Base-by-base conservation (phyloP, 495 filamentous ascomycete species). In the Penicillium canescens region DNA sequence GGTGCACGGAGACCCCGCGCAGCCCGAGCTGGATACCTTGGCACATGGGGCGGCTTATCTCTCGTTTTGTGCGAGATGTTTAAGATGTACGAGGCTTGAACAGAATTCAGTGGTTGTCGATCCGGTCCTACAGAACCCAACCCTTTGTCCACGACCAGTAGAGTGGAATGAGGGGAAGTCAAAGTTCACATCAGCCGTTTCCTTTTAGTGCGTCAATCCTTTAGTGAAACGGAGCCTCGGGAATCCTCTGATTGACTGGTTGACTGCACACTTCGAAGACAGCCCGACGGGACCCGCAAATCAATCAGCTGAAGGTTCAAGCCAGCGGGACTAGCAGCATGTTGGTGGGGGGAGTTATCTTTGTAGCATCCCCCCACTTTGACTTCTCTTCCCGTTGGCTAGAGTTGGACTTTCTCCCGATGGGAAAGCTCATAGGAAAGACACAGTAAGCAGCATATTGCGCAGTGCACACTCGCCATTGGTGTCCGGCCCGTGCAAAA, bases 381-480 rank as follows among this genome's bases (percentile, higher is more conserved):
- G 16, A 42, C 4, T 41, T 47, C 54, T 47, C 49, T 61, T 43
- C 28, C 28, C 28, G 28, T 54, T 34, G 42, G 35, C 34, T 18
- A 14, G 35, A 35, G 14, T 37, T 31, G 42, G 11, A 41, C 50
- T 16, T 42, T 49, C 54, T 48, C 52, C 34, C 58, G 24, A 37
- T 38, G 36, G 42, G 13, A 42, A 38, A 48, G 42, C 39, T 50
- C n/a, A 5, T 39, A 48, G 39, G 36, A 46, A 47, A 56, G 36
- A 47, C 40, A 47, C 56, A 55, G 61, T 61, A 52, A 61, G 61
- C 61, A 61, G 42, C 45, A 53, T 58, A 61, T 56, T 56, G 38
- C 47, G 10, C 47, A 11, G 46, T 35, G 34, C 16, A 21, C 50
- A 14, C 28, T 33, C 39, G 33, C 40, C 36, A 53, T 62, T 62